These are phyloP conservation scores for Epichloe gansuensis DNA, from an alignment of 2,329 filamentous ascomycete genomes.

Conservation along the genomic window DNA sequence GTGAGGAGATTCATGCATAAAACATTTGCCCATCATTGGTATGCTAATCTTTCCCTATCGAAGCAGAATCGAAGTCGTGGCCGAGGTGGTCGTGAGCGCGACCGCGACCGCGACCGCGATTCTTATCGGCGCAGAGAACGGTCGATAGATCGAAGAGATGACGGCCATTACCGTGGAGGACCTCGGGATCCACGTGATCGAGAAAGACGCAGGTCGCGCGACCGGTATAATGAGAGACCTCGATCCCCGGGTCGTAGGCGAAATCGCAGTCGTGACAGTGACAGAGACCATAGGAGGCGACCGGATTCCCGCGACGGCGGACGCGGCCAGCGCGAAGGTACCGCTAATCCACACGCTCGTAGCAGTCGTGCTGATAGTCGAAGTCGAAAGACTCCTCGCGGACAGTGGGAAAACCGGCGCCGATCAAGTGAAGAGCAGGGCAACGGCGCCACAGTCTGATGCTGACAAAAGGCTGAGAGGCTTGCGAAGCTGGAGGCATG, in stretches of 20 bases:
- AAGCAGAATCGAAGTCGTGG: conserved; percentile 48
- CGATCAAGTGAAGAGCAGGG: conserved; percentile 46
- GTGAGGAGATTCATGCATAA: conserved; percentile 31
- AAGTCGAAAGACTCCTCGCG: conserved; percentile 35
- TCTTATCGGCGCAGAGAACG: conserved; percentile 56
- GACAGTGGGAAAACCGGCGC: conserved; percentile 37
- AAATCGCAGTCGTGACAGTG: conserved; percentile 49
- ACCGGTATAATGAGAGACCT: conserved; percentile 45
- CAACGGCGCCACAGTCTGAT: conserved; percentile 45
- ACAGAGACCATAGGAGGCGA: conserved; percentile 56
- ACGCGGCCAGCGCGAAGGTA: conserved; percentile 53
- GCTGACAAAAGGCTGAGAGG: conserved; percentile 67
- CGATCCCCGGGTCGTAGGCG: conserved; percentile 48
- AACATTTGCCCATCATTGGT: conserved; percentile 14
- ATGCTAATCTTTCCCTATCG: conserved; percentile 25
- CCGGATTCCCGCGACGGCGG: conserved; percentile 60
- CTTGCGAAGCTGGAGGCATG: conserved; percentile 76
- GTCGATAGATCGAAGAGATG: conserved; percentile 55
- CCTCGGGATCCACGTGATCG: conserved; percentile 41
- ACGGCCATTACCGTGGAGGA: conserved; percentile 49
- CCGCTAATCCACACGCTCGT: conserved; percentile 57
- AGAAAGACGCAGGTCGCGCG: conserved; percentile 55
- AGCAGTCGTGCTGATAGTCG: conserved; percentile 54
- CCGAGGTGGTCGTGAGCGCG: conserved; percentile 30
- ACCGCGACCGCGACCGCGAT: conserved; percentile 40